These are phyloP conservation scores for Aegilops speltoides DNA, from an alignment of 176 grass and related monocot genomes.

Conservation along the genomic window DNA sequence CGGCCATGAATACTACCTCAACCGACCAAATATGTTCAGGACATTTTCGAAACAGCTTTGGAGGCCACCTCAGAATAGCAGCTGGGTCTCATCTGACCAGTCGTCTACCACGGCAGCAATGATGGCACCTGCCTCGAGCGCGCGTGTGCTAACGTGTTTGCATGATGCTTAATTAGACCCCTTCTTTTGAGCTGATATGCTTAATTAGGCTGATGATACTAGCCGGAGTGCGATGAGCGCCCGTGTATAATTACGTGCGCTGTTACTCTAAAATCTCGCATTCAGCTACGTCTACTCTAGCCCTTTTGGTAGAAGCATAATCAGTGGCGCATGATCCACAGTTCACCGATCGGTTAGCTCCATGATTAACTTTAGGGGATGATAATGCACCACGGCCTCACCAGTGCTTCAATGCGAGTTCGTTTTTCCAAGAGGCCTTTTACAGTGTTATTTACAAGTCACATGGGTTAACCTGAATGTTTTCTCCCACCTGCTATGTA, in stretches of 20 bases:
- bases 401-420: background rate
- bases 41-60: background rate
- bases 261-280: background rate
- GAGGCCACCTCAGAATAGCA: background rate
- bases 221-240: background rate
- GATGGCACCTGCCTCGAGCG: background rate
- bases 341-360: background rate
- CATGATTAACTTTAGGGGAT: conserved; percentile 6
- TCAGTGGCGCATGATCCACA: conserved; percentile 25
- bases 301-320: background rate
- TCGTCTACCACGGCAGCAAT: background rate
- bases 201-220: background rate
- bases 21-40: background rate
- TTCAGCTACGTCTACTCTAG: background rate
- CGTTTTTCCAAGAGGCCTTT: no score
- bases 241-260: background rate
- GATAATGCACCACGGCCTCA: background rate
- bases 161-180: background rate
- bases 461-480: no score
- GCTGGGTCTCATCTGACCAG: background rate
- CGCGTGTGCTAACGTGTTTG: conserved; percentile 31
- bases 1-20: background rate
- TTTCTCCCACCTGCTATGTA: no score
- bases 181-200: background rate
- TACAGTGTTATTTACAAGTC: no score